Evolutionary conservation across 164 flowering plant species (phyloP).

Genomic region (Kingdonia uniflora): DNA sequence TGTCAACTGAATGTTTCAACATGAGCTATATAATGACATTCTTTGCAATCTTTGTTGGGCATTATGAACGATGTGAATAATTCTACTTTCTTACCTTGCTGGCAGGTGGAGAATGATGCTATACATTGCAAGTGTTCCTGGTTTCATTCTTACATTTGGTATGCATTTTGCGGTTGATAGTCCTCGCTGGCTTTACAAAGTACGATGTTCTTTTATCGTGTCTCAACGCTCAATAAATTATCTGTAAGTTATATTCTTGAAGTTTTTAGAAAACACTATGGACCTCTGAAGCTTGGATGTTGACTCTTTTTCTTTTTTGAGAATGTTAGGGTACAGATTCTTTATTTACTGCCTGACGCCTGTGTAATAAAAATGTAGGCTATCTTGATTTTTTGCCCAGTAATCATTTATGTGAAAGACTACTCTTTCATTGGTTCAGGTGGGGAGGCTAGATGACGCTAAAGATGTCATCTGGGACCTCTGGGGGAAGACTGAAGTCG

Average conservation of each 20-base stretch:
- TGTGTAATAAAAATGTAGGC: no score
- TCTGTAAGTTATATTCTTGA: background rate
- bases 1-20: background rate
- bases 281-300: no score
- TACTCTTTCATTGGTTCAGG: constrained; percentile 25
- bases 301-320: no score
- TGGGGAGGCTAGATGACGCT: constrained; percentile 54
- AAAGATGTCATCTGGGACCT: constrained; percentile 37
- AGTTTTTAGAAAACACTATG: no score
- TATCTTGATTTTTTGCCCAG: no score
- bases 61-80: no score
- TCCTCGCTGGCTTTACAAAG: constrained; percentile 88
- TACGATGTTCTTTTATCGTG: constrained; percentile 19
- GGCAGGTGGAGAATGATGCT: constrained; percentile 82
- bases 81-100: constrained; percentile 6
- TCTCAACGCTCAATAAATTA: background rate
- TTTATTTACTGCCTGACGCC: no score
- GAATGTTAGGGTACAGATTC: no score
- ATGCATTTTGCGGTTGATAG: constrained; percentile 94
- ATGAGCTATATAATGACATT: background rate
- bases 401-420: no score
- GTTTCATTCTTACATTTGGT: constrained; percentile 46
- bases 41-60: background rate
- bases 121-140: constrained; percentile 67
- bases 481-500: constrained; percentile 68